These are phyloP conservation scores for Chaetomium sp. DNA, from an alignment of 2,329 filamentous ascomycete genomes.

Conservation along the genomic window DNA sequence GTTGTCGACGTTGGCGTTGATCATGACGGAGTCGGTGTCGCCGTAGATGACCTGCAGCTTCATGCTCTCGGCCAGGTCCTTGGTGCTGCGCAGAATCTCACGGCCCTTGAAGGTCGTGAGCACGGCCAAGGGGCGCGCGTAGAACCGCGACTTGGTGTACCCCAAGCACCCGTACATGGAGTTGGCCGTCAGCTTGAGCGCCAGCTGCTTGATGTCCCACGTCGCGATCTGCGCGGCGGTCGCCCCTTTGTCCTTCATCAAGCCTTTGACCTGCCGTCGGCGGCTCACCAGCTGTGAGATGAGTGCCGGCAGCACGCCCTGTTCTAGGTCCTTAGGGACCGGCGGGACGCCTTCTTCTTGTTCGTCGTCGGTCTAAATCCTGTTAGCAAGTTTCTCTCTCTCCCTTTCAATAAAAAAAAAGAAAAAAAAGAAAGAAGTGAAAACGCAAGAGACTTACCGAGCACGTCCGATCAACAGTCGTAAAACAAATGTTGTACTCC, in stretches of 20 bases:
- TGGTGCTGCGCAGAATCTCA: conserved; percentile 93
- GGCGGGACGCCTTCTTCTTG: conserved; percentile 84
- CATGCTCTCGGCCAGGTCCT: conserved; percentile 87
- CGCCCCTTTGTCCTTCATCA: conserved; percentile 92
- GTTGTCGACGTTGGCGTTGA: conserved; percentile 95
- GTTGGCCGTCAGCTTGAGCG: conserved; percentile 94
- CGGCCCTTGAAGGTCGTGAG: conserved; percentile 96
- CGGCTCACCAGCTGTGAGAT: conserved; percentile 88
- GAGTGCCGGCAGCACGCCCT: conserved; percentile 81
- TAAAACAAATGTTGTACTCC: conserved; percentile 99
- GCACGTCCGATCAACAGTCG: conserved; percentile 76
- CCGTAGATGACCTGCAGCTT: conserved; percentile 95
- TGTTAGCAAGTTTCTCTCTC: conserved; percentile 2
- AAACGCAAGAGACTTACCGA: conserved; percentile 49
- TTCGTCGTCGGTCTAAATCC: conserved; percentile 61
- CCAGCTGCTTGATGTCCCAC: conserved; percentile 97
- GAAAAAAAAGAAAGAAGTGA: background rate
- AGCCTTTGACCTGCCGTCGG: conserved; percentile 83
- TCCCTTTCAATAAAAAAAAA: no score
- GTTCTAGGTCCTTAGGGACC: conserved; percentile 68
- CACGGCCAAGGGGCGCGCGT: conserved; percentile 88
- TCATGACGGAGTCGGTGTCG: conserved; percentile 99
- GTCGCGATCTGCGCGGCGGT: conserved; percentile 81
- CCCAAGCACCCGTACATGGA: conserved; percentile 99
- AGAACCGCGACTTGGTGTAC: conserved; percentile 95